Base-by-base conservation (phyloP, 257 asterid genomes). In the Thymus quinquecostatus region DNA sequence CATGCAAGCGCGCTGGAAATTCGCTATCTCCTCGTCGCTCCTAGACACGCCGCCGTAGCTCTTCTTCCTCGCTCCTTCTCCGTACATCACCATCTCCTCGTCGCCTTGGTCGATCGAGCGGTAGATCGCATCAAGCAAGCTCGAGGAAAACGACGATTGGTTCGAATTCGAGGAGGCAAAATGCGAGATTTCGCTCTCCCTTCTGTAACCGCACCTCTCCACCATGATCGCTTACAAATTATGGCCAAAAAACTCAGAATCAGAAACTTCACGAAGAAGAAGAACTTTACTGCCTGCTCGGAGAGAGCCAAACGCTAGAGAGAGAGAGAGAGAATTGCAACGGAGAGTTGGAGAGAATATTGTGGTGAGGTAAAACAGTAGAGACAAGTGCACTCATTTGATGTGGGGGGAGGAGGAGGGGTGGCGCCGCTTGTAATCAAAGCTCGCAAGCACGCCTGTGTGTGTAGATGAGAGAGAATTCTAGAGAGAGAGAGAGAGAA, bases 41-140 rank as follows among this genome's bases (percentile, higher is more conserved):
- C 44, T 53, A 48, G 68, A 79, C 66, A 54, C 77, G 0, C 72
- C 76, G 32, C 56, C 7, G 55, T 28, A 75, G 49, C 69, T 74
- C 63, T 83, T 85, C 74, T 81, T 83, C 79, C 84, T 75, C 85
- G 72, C 77, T 27, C 82, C 62, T 66, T 85, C 86, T 12, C 80
- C 69, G 48, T 76, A 81, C 10, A 80, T 50, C 43, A 70, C 77
- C 11, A 79, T 34, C 14, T 70, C 75, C 5, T 80, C 82, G 13
- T 78, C 84, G 2, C 81, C 92, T 60, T 70, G 81, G 63, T 89
- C 97, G 28, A 91, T 87, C 14, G 97, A 91, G 2, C 95, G 88
- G 41, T 91, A 91, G 70, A 91, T 86, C 6, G 91, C 82, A 73
- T 91, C 97, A 8, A 91, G 95, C 1, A 91, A 85, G 0, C 92